A percentile compares a stretch with the other conserved stretches of the same genome.
Evolutionary conservation across 768 basidiomycete genomes (phyloP).

Genomic region (Auricularia sp.): DNA sequence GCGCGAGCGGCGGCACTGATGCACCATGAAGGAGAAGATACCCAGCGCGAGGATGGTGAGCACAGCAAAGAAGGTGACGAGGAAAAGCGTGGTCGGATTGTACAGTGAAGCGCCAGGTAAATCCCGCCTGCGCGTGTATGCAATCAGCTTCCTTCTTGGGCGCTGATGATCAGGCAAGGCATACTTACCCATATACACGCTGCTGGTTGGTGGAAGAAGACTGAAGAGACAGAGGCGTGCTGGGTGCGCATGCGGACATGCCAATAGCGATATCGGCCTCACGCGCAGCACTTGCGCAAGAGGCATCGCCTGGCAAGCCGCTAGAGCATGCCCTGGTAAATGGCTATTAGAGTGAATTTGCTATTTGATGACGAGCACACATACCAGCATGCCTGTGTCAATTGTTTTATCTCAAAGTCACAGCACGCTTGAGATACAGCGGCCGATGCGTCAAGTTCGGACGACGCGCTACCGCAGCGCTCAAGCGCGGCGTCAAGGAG

Average conservation of each 20-base stretch:
- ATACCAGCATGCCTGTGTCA: slow-evolving; percentile 1
- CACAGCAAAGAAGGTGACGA: neutral
- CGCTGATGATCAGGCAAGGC: neutral
- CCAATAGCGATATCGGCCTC: neutral
- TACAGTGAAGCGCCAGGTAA: neutral
- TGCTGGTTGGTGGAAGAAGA: neutral
- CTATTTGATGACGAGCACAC: neutral
- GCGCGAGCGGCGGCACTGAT: neutral
- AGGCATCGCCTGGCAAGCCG: neutral
- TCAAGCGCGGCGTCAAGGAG: slow-evolving; percentile 3
- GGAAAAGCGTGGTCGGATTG: neutral
- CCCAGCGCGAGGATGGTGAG: neutral
- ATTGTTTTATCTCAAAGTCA: neutral
- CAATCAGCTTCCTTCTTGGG: neutral
- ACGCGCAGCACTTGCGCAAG: neutral
- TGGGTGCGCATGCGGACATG: neutral
- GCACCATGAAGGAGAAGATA: neutral
- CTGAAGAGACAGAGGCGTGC: neutral
- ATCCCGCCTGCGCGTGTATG: neutral
- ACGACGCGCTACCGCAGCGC: neutral
- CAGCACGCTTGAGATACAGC: neutral
- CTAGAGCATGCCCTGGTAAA: neutral
- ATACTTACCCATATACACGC: neutral
- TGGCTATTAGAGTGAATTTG: neutral
- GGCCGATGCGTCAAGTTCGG: neutral